Percentiles rank a stretch among this genome's conserved stretches.
Conservation (phyloP, 2,329 filamentous ascomycete genomes). For the Aspergillus tubingensis region DNA sequence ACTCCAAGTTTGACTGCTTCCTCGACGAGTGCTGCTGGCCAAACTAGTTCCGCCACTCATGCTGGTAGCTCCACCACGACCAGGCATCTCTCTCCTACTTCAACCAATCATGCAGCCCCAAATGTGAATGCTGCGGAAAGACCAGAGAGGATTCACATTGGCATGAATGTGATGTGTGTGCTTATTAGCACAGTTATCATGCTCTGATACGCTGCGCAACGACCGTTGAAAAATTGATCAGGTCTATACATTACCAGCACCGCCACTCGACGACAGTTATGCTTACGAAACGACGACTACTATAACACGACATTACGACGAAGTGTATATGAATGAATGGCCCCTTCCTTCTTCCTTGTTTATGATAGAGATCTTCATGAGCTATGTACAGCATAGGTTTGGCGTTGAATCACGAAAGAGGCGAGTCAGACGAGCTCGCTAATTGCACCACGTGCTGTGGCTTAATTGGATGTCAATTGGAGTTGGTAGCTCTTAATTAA, state of each 20-base stretch:
- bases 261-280: constrained; percentile 7
- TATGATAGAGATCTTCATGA: constrained; percentile 2
- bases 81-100: constrained; percentile 1
- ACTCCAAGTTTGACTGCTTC: constrained; percentile 13
- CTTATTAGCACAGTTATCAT: constrained; percentile 22
- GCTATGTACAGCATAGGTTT: constrained; percentile 2
- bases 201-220: constrained; percentile 15
- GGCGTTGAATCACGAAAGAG: background rate
- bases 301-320: constrained; percentile 9
- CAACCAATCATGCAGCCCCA: constrained; percentile 20
- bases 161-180: constrained; percentile 24
- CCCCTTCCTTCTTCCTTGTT: background rate
- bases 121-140: constrained; percentile 20
- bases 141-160: constrained; percentile 15
- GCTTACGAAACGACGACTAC: constrained; percentile 9
- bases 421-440: background rate
- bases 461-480: background rate
- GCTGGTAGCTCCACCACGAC: background rate
- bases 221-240: background rate
- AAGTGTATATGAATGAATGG: constrained; percentile 13
- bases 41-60: constrained; percentile 11
- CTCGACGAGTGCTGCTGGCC: background rate
- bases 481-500: background rate
- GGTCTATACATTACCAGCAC: background rate
- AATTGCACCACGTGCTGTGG: background rate